These are phyloP conservation scores for Pestalotiopsis sp. DNA, from an alignment of 2,329 filamentous ascomycete genomes.

Conservation along the genomic window DNA sequence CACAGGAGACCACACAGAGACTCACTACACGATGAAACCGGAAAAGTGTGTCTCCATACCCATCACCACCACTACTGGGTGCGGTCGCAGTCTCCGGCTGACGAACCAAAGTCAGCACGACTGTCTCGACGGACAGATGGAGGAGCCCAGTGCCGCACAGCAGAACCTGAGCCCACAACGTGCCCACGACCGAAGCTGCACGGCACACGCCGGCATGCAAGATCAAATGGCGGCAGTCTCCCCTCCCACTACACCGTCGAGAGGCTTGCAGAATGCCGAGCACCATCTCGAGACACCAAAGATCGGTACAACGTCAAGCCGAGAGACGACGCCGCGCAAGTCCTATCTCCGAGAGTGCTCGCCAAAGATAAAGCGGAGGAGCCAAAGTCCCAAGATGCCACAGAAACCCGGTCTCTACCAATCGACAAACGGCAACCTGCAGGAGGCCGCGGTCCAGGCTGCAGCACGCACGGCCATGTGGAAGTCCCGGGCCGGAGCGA, in stretches of 20 bases:
- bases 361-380: neutral
- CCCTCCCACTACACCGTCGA: slow-evolving; percentile 29
- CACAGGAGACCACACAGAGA: slow-evolving; percentile 12
- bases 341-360: slow-evolving; percentile 7
- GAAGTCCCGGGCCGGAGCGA: slow-evolving; percentile 23
- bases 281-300: slow-evolving; percentile 25
- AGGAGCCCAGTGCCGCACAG: slow-evolving; percentile 13
- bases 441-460: slow-evolving; percentile 25
- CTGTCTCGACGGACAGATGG: neutral
- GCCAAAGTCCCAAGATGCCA: neutral
- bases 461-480: slow-evolving; percentile 28
- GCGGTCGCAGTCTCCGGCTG: slow-evolving; percentile 31
- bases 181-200: slow-evolving; percentile 14
- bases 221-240: slow-evolving; percentile 21
- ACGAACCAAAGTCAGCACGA: neutral
- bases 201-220: slow-evolving; percentile 12
- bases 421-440: slow-evolving; percentile 14
- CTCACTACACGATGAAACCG: slow-evolving; percentile 14
- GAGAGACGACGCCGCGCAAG: slow-evolving; percentile 15
- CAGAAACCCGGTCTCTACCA: slow-evolving; percentile 16
- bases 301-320: slow-evolving; percentile 27
- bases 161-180: slow-evolving; percentile 13
- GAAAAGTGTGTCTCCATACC: slow-evolving; percentile 53
- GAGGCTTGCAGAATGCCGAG: slow-evolving; percentile 26
- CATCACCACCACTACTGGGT: slow-evolving; percentile 67